phyloP scores from a whole-genome alignment of 2,329 filamentous ascomycete species.

The Aspergillus sp. region DNA sequence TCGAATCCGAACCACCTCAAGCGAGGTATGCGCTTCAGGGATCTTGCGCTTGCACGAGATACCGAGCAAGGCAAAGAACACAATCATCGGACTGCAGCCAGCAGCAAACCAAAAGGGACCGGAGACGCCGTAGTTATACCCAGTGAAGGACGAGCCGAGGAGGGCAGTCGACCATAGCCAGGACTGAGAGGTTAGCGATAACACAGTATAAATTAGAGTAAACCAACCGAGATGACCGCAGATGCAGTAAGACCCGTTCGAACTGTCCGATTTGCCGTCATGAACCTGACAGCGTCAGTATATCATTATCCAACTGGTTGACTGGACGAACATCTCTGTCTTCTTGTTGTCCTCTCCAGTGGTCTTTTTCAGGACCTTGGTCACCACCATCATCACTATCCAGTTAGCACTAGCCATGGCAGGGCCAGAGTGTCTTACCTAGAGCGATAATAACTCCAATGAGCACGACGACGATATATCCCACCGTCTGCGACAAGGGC shows the following conservation, averaged over 20 bases:
- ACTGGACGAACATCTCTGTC: slow-evolving; percentile 48
- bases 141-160: slow-evolving; percentile 52
- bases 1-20: slow-evolving; percentile 55
- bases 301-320: not conserved
- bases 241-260: slow-evolving; percentile 54
- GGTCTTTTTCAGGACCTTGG: slow-evolving; percentile 49
- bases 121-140: slow-evolving; percentile 56
- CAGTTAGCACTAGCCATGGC: not conserved
- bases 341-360: slow-evolving; percentile 54
- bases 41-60: slow-evolving; percentile 55
- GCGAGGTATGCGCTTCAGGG: slow-evolving; percentile 55
- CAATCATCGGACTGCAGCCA: slow-evolving; percentile 57
- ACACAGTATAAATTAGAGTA: no score
- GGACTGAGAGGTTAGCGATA: no score
- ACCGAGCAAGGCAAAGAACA: slow-evolving; percentile 54
- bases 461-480: slow-evolving; percentile 45
- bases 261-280: slow-evolving; percentile 54
- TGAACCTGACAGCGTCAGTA: slow-evolving; percentile 41
- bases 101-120: slow-evolving; percentile 61
- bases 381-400: slow-evolving; percentile 47
- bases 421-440: slow-evolving; percentile 13
- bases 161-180: slow-evolving; percentile 58
- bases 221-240: slow-evolving; percentile 56
- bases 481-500: slow-evolving; percentile 40
- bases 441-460: slow-evolving; percentile 44